These are phyloP conservation scores for Xylaria sp. DNA, from an alignment of 2,329 filamentous ascomycete species.

Conservation along the genomic window DNA sequence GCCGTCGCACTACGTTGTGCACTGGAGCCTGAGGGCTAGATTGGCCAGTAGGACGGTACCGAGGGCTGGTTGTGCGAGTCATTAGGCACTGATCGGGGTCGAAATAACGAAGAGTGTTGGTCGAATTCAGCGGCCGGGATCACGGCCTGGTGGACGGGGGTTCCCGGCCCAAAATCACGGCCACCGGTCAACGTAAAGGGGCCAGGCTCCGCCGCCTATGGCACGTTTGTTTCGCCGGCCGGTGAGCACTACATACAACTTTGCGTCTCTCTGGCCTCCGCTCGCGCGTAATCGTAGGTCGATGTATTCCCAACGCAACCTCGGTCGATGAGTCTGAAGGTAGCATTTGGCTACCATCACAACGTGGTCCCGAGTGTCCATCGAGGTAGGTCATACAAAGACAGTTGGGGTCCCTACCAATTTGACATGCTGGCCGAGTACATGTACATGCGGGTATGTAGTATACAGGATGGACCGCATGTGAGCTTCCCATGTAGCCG, in stretches of 20 bases:
- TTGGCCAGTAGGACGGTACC: constrained; percentile 41
- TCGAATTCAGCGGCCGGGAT: constrained; percentile 39
- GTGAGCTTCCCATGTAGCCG: constrained; percentile 29
- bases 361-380: constrained; percentile 10
- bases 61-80: constrained; percentile 35
- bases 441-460: constrained; percentile 26
- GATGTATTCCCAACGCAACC: constrained; percentile 5
- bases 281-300: constrained; percentile 20
- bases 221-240: constrained; percentile 22
- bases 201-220: constrained; percentile 44
- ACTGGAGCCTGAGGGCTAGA: constrained; percentile 36
- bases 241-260: constrained; percentile 21
- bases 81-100: constrained; percentile 48
- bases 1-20: constrained; percentile 38
- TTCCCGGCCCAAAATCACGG: constrained; percentile 35
- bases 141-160: constrained; percentile 41
- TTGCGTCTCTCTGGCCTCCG: constrained; percentile 17
- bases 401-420: constrained; percentile 12
- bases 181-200: constrained; percentile 40
- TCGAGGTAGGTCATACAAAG: constrained; percentile 3
- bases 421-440: constrained; percentile 28
- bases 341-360: constrained; percentile 11
- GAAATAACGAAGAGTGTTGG: constrained; percentile 40
- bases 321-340: constrained; percentile 19
- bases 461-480: constrained; percentile 33